Base-by-base conservation (phyloP, 768 basidiomycete genomes). In the Calvatia gigantea region DNA sequence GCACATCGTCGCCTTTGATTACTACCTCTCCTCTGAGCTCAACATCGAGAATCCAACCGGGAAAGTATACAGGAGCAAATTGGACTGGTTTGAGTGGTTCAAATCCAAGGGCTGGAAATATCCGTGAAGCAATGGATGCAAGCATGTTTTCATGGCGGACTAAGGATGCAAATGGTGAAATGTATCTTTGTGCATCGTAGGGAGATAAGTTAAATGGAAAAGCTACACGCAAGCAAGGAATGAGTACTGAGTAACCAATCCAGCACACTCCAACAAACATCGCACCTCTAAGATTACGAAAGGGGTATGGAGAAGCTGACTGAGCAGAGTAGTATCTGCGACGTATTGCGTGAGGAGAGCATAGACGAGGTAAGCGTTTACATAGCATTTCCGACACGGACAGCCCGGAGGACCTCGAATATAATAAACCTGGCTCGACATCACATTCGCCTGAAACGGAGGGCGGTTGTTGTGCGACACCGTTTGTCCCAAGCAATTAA, bases 21-120 rank as follows among this genome's bases (percentile, higher is more conserved):
- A 64, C 52, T 59, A 67, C 70, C 60, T 69, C 69, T 8, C 68
- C 75, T 60, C 78, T 69, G 15, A 82, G 61, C 63, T 84, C 80
- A 7, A 75, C 81, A 59, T 82, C 80, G 28, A 86, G 67, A 28
- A 83, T 70, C 86, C 86, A 88, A 9, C 74, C 77, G 3, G 86
- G 86, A 49, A 84, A 79, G 63, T 86, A 88, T 2, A 83, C 67
- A 6, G 84, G 76, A 43, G 74, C 69, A 23, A 83, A 72, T 21
- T 73, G 76, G 11, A 68, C 64, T 21, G 85, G 84, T 45, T 62
- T 73, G 3, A 78, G 57, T 46, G 73, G 68, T 38, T 70, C 65
- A 58, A 73, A 70, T 4, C 73, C 73, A 28, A 73, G 63, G 21
- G 61, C 64, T 2, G 76, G 75, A 27, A 82, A 60, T 48, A 67